Percentiles rank a stretch among this genome's conserved stretches.
phyloP scores from a whole-genome alignment of 2,329 filamentous ascomycete genomes.

The Mycosphaerelloides madeirae region DNA sequence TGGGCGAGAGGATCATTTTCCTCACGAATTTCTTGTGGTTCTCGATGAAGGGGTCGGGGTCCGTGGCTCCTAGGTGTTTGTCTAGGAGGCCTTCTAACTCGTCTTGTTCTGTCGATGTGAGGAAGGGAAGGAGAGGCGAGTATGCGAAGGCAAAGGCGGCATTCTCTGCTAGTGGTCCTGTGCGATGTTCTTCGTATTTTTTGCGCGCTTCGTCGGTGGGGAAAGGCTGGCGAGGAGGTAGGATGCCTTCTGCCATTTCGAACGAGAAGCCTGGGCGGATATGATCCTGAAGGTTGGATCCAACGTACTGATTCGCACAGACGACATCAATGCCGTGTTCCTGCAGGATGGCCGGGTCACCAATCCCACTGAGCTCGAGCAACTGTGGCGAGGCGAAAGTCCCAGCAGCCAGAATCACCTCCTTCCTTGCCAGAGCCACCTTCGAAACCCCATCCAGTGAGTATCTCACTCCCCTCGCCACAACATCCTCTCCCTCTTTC shows the following conservation, averaged over 20 bases:
- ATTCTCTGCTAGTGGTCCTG: neutral
- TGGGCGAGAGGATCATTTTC: neutral
- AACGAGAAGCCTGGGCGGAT: neutral
- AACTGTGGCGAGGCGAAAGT: conserved; percentile 53
- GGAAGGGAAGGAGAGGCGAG: neutral
- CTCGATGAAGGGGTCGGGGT: neutral
- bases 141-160: neutral
- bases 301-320: conserved; percentile 19
- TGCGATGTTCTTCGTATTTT: neutral
- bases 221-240: neutral
- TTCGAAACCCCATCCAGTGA: neutral
- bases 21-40: neutral
- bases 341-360: conserved; percentile 25
- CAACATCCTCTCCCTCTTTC: neutral
- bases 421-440: conserved; percentile 10
- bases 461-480: conserved; percentile 1
- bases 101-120: neutral
- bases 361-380: conserved; percentile 58
- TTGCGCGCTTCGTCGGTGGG: neutral
- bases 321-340: conserved; percentile 25
- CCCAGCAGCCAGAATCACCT: conserved; percentile 53
- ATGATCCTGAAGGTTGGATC: conserved; percentile 18
- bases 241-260: neutral
- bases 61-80: neutral
- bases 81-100: neutral